Percentiles rank a stretch among this genome's conserved stretches.
phyloP scores from a whole-genome alignment of 1,284 basidiomycete species.

The Trichosporon ovoides region DNA sequence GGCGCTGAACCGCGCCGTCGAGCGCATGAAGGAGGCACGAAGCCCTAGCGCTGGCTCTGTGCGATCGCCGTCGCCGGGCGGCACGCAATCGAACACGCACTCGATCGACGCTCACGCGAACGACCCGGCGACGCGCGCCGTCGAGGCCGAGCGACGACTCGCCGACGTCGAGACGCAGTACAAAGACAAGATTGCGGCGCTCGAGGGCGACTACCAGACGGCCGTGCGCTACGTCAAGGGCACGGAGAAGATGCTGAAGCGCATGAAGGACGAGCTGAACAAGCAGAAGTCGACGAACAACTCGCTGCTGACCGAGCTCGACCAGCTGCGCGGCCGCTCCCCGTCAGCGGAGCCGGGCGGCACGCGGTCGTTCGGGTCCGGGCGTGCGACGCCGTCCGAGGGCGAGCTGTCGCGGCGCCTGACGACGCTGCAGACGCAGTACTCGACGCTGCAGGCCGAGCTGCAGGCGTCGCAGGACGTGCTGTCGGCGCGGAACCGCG shows the following conservation, averaged over 20 bases:
- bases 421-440: slow-evolving; percentile 67
- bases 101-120: slow-evolving; percentile 13
- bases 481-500: slow-evolving; percentile 65
- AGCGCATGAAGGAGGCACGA: slow-evolving; percentile 55
- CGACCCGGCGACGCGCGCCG: slow-evolving; percentile 51
- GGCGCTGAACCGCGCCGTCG: slow-evolving; percentile 61
- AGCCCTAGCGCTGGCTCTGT: slow-evolving; percentile 40
- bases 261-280: slow-evolving; percentile 89
- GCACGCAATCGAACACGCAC: background rate
- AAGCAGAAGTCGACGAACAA: slow-evolving; percentile 80
- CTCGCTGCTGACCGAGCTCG: slow-evolving; percentile 72
- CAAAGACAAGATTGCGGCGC: slow-evolving; percentile 60
- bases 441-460: slow-evolving; percentile 68
- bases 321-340: slow-evolving; percentile 58
- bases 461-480: slow-evolving; percentile 70
- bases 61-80: slow-evolving; percentile 32
- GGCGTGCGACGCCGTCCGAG: slow-evolving; percentile 71
- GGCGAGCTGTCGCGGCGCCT: slow-evolving; percentile 56
- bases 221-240: slow-evolving; percentile 59
- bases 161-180: slow-evolving; percentile 72
- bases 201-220: slow-evolving; percentile 87
- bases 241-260: slow-evolving; percentile 97
- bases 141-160: slow-evolving; percentile 61
- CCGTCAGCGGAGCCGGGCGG: slow-evolving; percentile 54
- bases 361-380: slow-evolving; percentile 62